A percentile compares a stretch with the other conserved stretches of the same genome.
phyloP scores from a whole-genome alignment of 352 stramenopile species.

The Phytopythium chamaehyphon region DNA sequence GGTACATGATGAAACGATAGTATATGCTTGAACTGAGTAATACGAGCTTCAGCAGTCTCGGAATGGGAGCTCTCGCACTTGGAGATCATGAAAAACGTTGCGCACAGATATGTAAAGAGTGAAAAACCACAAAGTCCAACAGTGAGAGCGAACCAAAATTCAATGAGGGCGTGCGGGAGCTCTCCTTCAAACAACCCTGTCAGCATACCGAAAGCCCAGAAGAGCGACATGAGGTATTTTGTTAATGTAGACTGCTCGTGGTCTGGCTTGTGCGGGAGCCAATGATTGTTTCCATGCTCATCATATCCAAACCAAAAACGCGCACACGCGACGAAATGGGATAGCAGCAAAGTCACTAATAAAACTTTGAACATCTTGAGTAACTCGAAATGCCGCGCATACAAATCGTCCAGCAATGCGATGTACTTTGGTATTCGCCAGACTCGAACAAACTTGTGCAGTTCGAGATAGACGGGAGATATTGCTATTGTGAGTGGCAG shows the following conservation, averaged over 20 bases:
- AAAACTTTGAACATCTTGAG: conserved; percentile 71
- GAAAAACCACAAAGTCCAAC: conserved; percentile 62
- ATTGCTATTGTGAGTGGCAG: conserved; percentile 11
- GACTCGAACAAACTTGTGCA: conserved; percentile 54
- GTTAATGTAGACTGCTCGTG: conserved; percentile 15
- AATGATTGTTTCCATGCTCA: conserved; percentile 37
- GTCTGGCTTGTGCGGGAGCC: conserved; percentile 29
- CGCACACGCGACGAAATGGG: conserved; percentile 55
- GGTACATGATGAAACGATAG: conserved; percentile 61
- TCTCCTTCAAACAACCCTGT: conserved; percentile 66
- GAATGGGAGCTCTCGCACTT: conserved; percentile 61
- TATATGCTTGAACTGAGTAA: conserved; percentile 73
- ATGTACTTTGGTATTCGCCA: conserved; percentile 55
- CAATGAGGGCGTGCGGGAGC: conserved; percentile 32
- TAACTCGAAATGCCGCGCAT: conserved; percentile 47
- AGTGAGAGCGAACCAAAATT: conserved; percentile 64
- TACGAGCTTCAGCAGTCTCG: conserved; percentile 47
- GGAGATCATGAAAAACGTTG: conserved; percentile 76
- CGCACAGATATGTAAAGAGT: conserved; percentile 66
- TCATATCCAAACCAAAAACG: conserved; percentile 56
- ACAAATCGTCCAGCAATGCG: conserved; percentile 47
- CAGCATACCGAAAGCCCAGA: conserved; percentile 59
- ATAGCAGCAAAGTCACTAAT: conserved; percentile 38
- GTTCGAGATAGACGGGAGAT: conserved; percentile 43
- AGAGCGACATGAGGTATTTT: conserved; percentile 57